Conservation (phyloP, 306 rosid species). For the Malus domestica region ASM211411v1 NC_041796.1:14231501-14232000, state of each 20-base stretch:
- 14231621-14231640: constrained; percentile 25
- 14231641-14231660: constrained; percentile 23
- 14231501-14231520: constrained; percentile 39
- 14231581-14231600: constrained; percentile 50
- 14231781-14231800: constrained; percentile 9
- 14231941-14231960: not conserved
- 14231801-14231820: not conserved
- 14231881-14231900: not conserved
- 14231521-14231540: constrained; percentile 81
- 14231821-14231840: constrained; percentile 1
- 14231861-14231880: not conserved
- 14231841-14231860: not conserved
- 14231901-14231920: not conserved
- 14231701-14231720: constrained; percentile 10
- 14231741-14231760: not conserved
- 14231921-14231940: not conserved
- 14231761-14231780: not conserved
- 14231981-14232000: not conserved
- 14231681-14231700: constrained; percentile 25
- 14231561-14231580: constrained; percentile 79
- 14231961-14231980: not conserved
- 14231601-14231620: constrained; percentile 27
- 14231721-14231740: constrained; percentile 10
- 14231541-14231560: constrained; percentile 92
- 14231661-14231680: constrained; percentile 29